These are phyloP conservation scores for Zarea fungicola DNA, from an alignment of 2,329 filamentous ascomycete species.

Conservation along the genomic window DNA sequence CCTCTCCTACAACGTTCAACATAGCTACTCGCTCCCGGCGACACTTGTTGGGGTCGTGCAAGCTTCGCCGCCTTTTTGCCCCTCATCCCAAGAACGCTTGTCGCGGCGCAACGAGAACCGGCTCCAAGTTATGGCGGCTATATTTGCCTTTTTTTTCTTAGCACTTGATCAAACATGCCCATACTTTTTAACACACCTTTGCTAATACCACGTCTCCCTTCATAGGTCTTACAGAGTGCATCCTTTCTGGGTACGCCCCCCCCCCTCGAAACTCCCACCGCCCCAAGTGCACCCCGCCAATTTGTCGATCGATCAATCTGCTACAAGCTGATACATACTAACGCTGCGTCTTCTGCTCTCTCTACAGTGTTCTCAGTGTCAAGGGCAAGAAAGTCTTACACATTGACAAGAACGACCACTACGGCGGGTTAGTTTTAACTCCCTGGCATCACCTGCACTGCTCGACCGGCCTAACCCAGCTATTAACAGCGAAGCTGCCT, in stretches of 20 bases:
- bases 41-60: conserved; percentile 10
- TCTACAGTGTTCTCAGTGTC: conserved; percentile 79
- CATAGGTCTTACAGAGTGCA: conserved; percentile 93
- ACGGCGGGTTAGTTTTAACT: conserved; percentile 71
- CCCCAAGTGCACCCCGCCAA: conserved; percentile 9
- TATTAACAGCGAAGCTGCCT: conserved; percentile 70
- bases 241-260: conserved; percentile 79
- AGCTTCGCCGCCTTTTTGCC: conserved; percentile 8
- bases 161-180: neutral
- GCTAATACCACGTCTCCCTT: conserved; percentile 19
- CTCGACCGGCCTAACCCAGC: conserved; percentile 19
- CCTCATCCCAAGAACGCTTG: conserved; percentile 3
- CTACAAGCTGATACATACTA: conserved; percentile 1
- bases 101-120: neutral
- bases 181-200: neutral
- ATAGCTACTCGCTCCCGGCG: too few species aligned
- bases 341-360: conserved; percentile 2
- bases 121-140: neutral
- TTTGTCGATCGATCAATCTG: conserved; percentile 6
- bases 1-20: too few species aligned
- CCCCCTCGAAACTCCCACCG: conserved; percentile 7
- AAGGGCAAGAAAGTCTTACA: conserved; percentile 99
- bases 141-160: neutral
- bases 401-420: conserved; percentile 97
- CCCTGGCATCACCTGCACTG: neutral